Base-by-base conservation (phyloP, 129 eudicot genomes). In the Pseudognaphalium luteoalbum region DNA sequence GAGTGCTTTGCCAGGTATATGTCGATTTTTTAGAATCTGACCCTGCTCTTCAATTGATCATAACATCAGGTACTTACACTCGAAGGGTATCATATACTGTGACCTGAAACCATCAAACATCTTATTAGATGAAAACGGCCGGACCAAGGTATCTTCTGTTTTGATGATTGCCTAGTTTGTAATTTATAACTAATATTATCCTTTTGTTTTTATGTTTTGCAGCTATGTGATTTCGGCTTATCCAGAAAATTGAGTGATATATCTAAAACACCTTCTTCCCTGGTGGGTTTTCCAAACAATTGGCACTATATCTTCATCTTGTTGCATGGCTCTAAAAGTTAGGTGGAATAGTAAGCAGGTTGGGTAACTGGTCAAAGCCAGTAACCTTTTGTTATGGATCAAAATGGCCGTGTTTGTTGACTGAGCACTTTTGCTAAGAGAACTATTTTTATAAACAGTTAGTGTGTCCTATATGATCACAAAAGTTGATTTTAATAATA, bases 21-120 rank as follows among this genome's bases (percentile, higher is more conserved):
- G 5, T 73, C 64, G 63, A 79, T n/a, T 30, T 34, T 70, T 52
- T 66, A 47, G 16, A 25, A 21, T 72, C 70, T 72, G 71, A 74
- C 44, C 75, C 57, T 67, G n/a, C 72, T 82, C 74, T 68, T 64
- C 29, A 71, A 74, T 34, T 74, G 60, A 20, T 37, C 32, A 63
- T 51, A 25, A 72, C 10, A 57, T 72, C 87, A 95, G 99, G 88
- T 95, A 76, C 66, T 83, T 91, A 70, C 99, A 95, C 78, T 91
- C 97, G 1, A 95, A 89, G 79, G 99, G 99, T 62, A 87, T 95
- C 41, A 89, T 91, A 56, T 95, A 95, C 67, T 89, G 96, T 77
- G 99, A 95, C 83, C 68, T 95, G 74, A 95, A 95, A 74, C 99
- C 99, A 62, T 95, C 99, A 81, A 95, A 95, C 71, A 87, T 95